Conservation (phyloP, 2,329 filamentous ascomycete genomes). For the Huntiella moniliformis region DNA sequence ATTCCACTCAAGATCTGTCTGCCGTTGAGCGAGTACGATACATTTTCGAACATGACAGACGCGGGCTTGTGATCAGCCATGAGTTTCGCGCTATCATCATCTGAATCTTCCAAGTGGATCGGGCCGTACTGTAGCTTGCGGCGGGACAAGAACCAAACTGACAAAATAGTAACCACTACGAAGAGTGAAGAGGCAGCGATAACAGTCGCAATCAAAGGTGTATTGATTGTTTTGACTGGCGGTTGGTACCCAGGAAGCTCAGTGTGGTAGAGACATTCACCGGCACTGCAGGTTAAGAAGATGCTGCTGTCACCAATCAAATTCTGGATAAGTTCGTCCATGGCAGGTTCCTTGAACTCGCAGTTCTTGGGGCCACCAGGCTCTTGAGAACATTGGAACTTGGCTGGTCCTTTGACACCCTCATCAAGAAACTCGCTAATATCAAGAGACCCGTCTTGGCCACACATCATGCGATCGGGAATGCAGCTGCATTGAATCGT, state of each 20-base stretch:
- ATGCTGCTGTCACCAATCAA: slow-evolving; percentile 91
- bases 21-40: slow-evolving; percentile 71
- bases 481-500: slow-evolving; percentile 77
- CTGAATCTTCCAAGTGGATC: slow-evolving; percentile 73
- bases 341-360: slow-evolving; percentile 73
- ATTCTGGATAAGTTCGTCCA: slow-evolving; percentile 74
- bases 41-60: slow-evolving; percentile 70
- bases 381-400: slow-evolving; percentile 54
- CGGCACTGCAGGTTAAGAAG: slow-evolving; percentile 58
- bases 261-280: slow-evolving; percentile 84
- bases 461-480: slow-evolving; percentile 81
- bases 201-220: slow-evolving; percentile 80
- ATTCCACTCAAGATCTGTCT: slow-evolving; percentile 69
- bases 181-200: slow-evolving; percentile 77
- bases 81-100: slow-evolving; percentile 70
- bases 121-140: slow-evolving; percentile 51
- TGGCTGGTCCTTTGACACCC: slow-evolving; percentile 70
- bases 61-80: slow-evolving; percentile 86
- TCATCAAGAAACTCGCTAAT: slow-evolving; percentile 74
- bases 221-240: slow-evolving; percentile 89
- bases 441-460: slow-evolving; percentile 77
- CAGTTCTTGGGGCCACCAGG: slow-evolving; percentile 48
- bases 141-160: slow-evolving; percentile 75
- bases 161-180: slow-evolving; percentile 66
- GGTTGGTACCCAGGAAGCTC: slow-evolving; percentile 80